Conservation (phyloP, 2,329 filamentous ascomycete genomes). For the Trichoderma oligosporum region DNA sequence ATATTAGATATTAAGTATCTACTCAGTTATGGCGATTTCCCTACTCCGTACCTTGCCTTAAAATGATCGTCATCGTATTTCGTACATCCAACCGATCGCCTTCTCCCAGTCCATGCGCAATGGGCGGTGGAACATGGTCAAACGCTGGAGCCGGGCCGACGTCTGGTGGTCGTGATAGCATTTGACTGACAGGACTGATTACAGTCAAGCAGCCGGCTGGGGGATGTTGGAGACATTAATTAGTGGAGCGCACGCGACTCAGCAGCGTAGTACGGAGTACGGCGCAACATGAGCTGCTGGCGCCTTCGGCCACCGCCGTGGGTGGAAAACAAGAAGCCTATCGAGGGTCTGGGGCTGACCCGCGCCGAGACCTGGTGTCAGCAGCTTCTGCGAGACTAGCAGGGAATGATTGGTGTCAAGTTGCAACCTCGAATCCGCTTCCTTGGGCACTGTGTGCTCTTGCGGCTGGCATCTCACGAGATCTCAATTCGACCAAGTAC, state of each 20-base stretch:
- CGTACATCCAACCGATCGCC: conserved; percentile 6
- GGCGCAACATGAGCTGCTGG: conserved; percentile 16
- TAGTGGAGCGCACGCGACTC: conserved; percentile 19
- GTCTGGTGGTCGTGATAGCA: conserved; percentile 5
- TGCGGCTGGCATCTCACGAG: conserved; percentile 12
- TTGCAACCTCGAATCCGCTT: conserved; percentile 10
- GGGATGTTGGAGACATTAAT: conserved; percentile 12
- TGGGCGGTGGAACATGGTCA: conserved; percentile 10
- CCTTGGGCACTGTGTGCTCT: conserved; percentile 14
- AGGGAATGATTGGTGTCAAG: conserved; percentile 14
- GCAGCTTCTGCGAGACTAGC: conserved; percentile 18
- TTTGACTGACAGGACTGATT: not conserved
- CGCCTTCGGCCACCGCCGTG: conserved; percentile 20
- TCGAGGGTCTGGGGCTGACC: conserved; percentile 20
- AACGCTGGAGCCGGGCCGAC: conserved; percentile 16
- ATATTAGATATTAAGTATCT: not conserved
- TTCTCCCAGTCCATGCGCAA: conserved; percentile 5
- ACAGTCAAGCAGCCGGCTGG: conserved; percentile 6
- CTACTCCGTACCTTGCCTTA: not conserved
- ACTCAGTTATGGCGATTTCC: not conserved
- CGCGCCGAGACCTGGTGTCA: conserved; percentile 16
- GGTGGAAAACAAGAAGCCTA: conserved; percentile 7
- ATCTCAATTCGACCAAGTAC: not conserved
- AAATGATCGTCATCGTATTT: conserved; percentile 2
- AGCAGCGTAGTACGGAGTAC: conserved; percentile 14